phyloP scores from a whole-genome alignment of 768 basidiomycete genomes.

The Guyanaporus albipodus region DNA sequence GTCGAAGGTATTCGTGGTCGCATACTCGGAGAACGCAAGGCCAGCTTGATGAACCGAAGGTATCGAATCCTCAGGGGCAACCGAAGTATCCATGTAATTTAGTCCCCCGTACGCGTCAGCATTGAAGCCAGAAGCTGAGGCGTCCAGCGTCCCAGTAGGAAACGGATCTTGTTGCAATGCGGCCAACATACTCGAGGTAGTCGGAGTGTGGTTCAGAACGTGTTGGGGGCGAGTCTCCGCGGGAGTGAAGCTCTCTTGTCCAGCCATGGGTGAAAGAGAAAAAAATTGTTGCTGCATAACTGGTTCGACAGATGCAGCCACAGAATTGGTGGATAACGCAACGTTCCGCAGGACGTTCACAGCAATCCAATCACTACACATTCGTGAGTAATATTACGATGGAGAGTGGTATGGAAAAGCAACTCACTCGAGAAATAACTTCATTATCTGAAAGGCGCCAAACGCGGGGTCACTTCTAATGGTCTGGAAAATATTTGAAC shows the following conservation, averaged over 20 bases:
- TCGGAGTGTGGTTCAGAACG: conserved; percentile 76
- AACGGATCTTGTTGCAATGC: conserved; percentile 78
- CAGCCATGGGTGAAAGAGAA: conserved; percentile 83
- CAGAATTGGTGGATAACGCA: conserved; percentile 85
- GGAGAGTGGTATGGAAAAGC: neutral
- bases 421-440: conserved; percentile 84
- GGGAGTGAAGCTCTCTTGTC: conserved; percentile 71
- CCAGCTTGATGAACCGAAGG: conserved; percentile 56
- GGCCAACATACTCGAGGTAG: conserved; percentile 88
- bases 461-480: conserved; percentile 91
- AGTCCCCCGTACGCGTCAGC: conserved; percentile 66
- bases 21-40: conserved; percentile 70
- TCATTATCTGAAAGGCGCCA: conserved; percentile 88
- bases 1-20: conserved; percentile 62
- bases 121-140: conserved; percentile 56
- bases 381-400: conserved; percentile 16
- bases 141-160: conserved; percentile 61
- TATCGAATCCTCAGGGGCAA: conserved; percentile 61
- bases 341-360: conserved; percentile 85
- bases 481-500: conserved; percentile 47
- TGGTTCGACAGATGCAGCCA: conserved; percentile 87
- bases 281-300: conserved; percentile 90
- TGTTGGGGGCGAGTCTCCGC: conserved; percentile 61
- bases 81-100: conserved; percentile 72
- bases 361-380: conserved; percentile 82